Evolutionary conservation across 139 green algal species (phyloP).

Genomic region (Chlamydomonas sp.): DNA sequence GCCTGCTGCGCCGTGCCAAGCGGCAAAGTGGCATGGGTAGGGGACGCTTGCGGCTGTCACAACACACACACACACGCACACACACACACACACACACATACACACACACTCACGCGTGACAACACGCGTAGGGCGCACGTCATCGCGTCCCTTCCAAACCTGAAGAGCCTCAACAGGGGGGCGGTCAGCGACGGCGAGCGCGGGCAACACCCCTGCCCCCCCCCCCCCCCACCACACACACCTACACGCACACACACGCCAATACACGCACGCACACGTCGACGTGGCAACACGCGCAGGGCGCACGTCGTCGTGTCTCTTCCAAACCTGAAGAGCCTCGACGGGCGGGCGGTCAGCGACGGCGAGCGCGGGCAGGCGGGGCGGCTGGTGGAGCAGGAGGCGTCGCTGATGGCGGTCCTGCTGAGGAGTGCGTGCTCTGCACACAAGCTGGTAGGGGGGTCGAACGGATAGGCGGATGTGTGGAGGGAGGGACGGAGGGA

Average conservation of each 20-base stretch:
- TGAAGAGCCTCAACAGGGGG: constrained; percentile 50
- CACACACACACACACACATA: too few relatives aligned
- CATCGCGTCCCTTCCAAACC: constrained; percentile 27
- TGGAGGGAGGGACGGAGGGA: too few relatives aligned
- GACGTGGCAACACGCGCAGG: constrained; percentile 19
- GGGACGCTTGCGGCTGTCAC: too few relatives aligned
- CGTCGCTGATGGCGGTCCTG: constrained; percentile 50
- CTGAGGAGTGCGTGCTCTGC: constrained; percentile 58
- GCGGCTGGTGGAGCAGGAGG: constrained; percentile 38
- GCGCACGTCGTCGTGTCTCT: constrained; percentile 31
- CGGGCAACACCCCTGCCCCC: too few relatives aligned
- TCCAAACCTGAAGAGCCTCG: constrained; percentile 40
- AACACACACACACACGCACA: too few relatives aligned
- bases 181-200: constrained; percentile 43
- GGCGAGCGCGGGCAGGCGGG: constrained; percentile 39
- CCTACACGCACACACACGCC: too few relatives aligned
- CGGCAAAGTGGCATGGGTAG: too few relatives aligned
- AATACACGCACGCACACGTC: too few relatives aligned
- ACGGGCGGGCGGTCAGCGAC: constrained; percentile 40
- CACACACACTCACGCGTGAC: too few relatives aligned
- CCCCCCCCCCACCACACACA: too few relatives aligned
- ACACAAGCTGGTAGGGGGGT: constrained; percentile 58
- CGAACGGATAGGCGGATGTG: too few relatives aligned
- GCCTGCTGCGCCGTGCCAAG: too few relatives aligned
- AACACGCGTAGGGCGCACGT: constrained; percentile 30